Conservation (phyloP, 2,329 filamentous ascomycete genomes). For the Sarocladiaceae sp. region DNA sequence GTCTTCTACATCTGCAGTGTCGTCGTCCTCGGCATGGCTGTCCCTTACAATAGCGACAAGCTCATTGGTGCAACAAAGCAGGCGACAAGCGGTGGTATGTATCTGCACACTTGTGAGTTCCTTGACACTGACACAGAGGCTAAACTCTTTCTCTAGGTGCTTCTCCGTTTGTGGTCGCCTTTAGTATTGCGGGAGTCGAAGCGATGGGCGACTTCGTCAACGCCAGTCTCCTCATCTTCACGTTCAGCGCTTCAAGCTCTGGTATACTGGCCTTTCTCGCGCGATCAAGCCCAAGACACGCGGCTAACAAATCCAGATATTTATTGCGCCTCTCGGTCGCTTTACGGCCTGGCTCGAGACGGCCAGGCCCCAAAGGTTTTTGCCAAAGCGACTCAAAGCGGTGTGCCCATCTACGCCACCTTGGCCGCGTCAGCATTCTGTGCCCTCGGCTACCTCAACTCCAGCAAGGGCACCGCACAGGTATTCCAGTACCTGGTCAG, state of each 20-base stretch:
- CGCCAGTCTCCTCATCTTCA: conserved; percentile 18
- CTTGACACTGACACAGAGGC: neutral
- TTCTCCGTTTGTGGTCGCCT: conserved; percentile 20
- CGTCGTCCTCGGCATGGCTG: conserved; percentile 18
- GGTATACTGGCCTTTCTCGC: too few relatives aligned
- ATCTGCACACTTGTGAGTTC: too few relatives aligned
- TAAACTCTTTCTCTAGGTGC: conserved; percentile 11
- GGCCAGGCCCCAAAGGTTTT: conserved; percentile 32
- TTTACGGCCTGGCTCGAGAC: conserved; percentile 28
- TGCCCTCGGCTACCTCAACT: conserved; percentile 33
- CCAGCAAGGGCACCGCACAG: conserved; percentile 24
- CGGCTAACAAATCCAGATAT: neutral
- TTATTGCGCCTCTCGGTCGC: conserved; percentile 30
- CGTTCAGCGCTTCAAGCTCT: too few relatives aligned
- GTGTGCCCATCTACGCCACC: conserved; percentile 35
- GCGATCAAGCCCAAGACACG: too few relatives aligned
- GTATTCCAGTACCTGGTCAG: conserved; percentile 38
- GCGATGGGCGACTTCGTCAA: conserved; percentile 18
- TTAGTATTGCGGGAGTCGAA: conserved; percentile 15
- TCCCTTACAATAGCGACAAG: conserved; percentile 17
- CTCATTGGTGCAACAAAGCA: conserved; percentile 11
- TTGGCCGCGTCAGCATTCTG: conserved; percentile 28
- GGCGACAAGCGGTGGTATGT: conserved; percentile 13
- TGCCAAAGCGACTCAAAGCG: conserved; percentile 25
- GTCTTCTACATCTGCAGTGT: conserved; percentile 19